A percentile compares a stretch with the other conserved stretches of the same genome.
Conservation (phyloP, 306 rosid species). For the Mimosa bimucronata region DNA sequence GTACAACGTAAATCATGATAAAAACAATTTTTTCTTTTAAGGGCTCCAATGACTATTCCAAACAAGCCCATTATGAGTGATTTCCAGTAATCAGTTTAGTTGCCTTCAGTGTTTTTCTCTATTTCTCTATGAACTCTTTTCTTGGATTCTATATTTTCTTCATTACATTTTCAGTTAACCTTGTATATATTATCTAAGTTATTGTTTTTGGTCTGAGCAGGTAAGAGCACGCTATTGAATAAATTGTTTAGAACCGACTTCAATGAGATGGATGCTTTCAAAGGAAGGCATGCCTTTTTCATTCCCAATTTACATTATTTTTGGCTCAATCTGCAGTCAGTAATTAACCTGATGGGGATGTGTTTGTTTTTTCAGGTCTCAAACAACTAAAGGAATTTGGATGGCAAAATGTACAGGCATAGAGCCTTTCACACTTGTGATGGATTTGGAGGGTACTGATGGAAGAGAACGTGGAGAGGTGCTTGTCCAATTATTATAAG, state of each 20-base stretch:
- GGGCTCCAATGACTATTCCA: no score
- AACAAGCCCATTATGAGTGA: background rate
- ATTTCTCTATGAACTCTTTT: background rate
- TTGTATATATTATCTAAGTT: constrained; percentile 15
- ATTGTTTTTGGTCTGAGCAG: constrained; percentile 52
- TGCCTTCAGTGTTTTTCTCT: background rate
- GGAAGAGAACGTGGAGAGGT: constrained; percentile 99
- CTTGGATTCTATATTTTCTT: constrained; percentile 11
- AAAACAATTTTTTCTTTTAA: no score
- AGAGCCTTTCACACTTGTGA: constrained; percentile 92
- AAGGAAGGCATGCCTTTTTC: constrained; percentile 72
- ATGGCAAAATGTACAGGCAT: constrained; percentile 87
- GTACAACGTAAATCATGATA: no score
- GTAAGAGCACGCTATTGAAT: constrained; percentile 92
- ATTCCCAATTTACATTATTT: constrained; percentile 23
- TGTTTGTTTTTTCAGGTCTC: constrained; percentile 74
- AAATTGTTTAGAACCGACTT: constrained; percentile 81
- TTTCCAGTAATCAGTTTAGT: constrained; percentile 21
- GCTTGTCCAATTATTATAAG: constrained; percentile 11
- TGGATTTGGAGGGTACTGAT: constrained; percentile 99
- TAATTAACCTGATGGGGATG: constrained; percentile 24
- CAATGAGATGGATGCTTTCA: constrained; percentile 98
- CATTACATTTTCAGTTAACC: constrained; percentile 21
- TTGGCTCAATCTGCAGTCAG: background rate
- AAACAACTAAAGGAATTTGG: constrained; percentile 99